phyloP scores from a whole-genome alignment of 345 rosid genomes.

The Eucalyptus microcorys region DNA sequence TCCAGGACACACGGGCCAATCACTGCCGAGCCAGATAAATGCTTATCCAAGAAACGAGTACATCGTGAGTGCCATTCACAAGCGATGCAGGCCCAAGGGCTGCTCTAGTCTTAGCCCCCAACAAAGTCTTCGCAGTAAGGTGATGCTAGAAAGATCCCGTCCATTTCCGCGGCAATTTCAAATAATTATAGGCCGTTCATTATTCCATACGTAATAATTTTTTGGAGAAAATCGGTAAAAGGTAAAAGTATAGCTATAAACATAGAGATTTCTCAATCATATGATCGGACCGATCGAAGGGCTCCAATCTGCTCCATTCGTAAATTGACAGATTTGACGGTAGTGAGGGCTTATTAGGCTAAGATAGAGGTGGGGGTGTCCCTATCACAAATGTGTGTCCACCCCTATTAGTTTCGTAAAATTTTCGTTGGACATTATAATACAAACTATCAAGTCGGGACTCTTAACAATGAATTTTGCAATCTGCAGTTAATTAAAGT shows the following conservation, averaged over 20 bases:
- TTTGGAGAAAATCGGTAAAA: background rate
- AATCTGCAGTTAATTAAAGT: background rate
- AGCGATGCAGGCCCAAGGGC: background rate
- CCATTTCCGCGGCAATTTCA: background rate
- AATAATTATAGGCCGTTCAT: background rate
- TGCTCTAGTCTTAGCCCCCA: background rate
- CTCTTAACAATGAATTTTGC: too few relatives aligned
- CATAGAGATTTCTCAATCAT: background rate
- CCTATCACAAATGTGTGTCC: too few relatives aligned
- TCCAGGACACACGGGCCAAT: background rate
- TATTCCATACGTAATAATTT: background rate
- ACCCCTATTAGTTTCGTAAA: too few relatives aligned
- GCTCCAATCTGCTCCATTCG: too few relatives aligned
- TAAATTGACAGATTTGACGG: too few relatives aligned
- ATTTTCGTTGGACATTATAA: accelerated
- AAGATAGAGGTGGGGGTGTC: too few relatives aligned
- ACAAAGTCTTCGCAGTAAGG: background rate
- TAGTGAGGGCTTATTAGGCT: too few relatives aligned
- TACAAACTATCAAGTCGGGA: background rate
- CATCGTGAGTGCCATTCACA: background rate
- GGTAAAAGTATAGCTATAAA: background rate
- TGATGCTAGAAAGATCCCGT: background rate
- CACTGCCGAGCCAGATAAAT: background rate
- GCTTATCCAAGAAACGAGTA: background rate
- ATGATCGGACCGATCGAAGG: background rate